phyloP scores from a whole-genome alignment of 345 rosid genomes.

The Citrus medica region DNA sequence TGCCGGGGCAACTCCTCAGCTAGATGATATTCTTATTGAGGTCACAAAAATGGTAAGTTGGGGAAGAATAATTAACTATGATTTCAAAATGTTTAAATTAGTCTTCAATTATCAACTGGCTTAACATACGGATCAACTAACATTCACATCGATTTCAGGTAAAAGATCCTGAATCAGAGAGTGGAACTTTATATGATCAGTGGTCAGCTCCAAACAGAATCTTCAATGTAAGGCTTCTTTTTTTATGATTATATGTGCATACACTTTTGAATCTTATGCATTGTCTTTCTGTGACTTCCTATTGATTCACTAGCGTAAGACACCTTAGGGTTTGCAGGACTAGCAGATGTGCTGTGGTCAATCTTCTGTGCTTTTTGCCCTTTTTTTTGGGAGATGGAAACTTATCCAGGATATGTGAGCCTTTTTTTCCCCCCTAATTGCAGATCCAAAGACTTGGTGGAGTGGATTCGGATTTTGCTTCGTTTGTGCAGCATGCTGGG shows the following conservation, averaged over 20 bases:
- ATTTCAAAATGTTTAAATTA: slow-evolving; percentile 6
- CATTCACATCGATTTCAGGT: slow-evolving; percentile 38
- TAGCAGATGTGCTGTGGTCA: not conserved
- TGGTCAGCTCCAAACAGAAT: slow-evolving; percentile 49
- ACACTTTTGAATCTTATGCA: not conserved
- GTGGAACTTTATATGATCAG: slow-evolving; percentile 54
- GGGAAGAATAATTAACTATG: not conserved
- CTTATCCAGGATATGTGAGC: not conserved
- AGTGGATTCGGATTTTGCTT: slow-evolving; percentile 87
- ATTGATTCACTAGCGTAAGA: not conserved
- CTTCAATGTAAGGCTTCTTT: slow-evolving; percentile 33
- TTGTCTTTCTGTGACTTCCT: not conserved
- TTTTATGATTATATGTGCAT: not conserved
- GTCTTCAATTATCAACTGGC: not conserved
- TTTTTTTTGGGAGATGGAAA: slow-evolving; percentile 9
- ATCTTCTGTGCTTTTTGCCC: not conserved
- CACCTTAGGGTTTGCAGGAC: not conserved
- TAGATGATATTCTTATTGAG: slow-evolving; percentile 70
- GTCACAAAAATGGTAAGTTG: slow-evolving; percentile 62
- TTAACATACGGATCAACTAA: slow-evolving; percentile 5
- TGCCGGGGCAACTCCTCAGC: slow-evolving; percentile 83
- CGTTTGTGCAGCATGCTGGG: slow-evolving; percentile 95
- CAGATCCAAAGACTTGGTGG: slow-evolving; percentile 87
- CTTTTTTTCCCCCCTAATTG: slow-evolving; percentile 14
- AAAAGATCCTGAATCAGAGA: slow-evolving; percentile 66